Percentiles rank a stretch among this genome's conserved stretches.
These are phyloP conservation scores for Alternaria gansuensis DNA, from an alignment of 2,329 filamentous ascomycete genomes.

Conservation along the genomic window DNA sequence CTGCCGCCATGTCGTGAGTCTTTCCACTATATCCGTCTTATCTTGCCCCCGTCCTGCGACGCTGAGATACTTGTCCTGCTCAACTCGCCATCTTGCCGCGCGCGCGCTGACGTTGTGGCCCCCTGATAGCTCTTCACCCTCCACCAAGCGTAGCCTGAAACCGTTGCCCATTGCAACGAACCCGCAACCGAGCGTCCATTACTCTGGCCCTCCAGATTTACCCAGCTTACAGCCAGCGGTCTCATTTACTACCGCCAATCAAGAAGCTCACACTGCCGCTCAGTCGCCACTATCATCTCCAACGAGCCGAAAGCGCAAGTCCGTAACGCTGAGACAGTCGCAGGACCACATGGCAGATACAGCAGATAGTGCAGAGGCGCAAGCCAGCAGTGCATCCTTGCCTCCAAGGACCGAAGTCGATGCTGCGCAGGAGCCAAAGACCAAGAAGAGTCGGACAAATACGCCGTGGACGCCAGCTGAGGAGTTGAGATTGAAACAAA, in stretches of 20 bases:
- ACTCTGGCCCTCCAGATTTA: conserved; percentile 38
- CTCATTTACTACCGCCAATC: conserved; percentile 35
- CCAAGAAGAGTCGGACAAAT: conserved; percentile 97
- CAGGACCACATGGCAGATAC: conserved; percentile 39
- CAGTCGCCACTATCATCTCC: conserved; percentile 35
- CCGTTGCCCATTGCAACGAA: conserved; percentile 52
- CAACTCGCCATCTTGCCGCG: conserved; percentile 17
- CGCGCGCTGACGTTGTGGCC: conserved; percentile 45
- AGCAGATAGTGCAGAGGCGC: conserved; percentile 27
- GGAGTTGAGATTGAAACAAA: conserved; percentile 88
- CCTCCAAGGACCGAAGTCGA: conserved; percentile 37
- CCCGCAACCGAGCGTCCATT: conserved; percentile 34
- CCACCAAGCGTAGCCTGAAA: conserved; percentile 57
- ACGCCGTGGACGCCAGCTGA: conserved; percentile 97
- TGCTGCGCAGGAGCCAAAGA: conserved; percentile 52
- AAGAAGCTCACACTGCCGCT: conserved; percentile 34
- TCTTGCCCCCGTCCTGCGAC: conserved; percentile 17
- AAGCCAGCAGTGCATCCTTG: conserved; percentile 36
- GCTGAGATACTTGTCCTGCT: conserved; percentile 9
- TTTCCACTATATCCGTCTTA: conserved; percentile 31
- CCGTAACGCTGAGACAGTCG: conserved; percentile 38
- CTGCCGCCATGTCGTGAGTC: conserved; percentile 53
- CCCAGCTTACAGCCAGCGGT: conserved; percentile 42
- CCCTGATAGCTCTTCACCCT: conserved; percentile 52
- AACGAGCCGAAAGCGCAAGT: conserved; percentile 49